phyloP scores from a whole-genome alignment of 768 basidiomycete genomes.

The Termitomyces sp. region DNA sequence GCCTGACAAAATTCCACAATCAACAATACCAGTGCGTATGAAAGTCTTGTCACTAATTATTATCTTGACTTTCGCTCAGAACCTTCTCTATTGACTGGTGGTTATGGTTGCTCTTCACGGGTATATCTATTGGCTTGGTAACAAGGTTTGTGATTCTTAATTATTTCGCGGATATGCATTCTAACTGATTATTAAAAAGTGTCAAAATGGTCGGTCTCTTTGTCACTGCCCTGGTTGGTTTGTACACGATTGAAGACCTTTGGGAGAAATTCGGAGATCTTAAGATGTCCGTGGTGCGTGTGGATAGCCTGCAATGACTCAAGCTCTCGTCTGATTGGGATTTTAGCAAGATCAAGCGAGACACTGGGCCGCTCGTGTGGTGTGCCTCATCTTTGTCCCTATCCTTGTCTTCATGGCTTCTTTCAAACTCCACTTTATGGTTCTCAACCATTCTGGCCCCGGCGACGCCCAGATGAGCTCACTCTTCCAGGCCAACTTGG shows the following conservation, averaged over 20 bases:
- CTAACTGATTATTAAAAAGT: conserved; percentile 30
- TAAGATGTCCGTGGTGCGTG: conserved; percentile 79
- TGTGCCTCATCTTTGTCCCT: conserved; percentile 85
- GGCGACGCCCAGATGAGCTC: conserved; percentile 99
- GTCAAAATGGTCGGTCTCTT: conserved; percentile 97
- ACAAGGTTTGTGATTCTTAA: conserved; percentile 57
- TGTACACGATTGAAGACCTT: conserved; percentile 96
- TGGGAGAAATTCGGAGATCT: conserved; percentile 99
- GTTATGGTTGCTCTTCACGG: conserved; percentile 90
- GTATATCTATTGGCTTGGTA: conserved; percentile 93
- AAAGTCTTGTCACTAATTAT: neutral
- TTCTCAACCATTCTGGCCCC: conserved; percentile 90
- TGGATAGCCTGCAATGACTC: neutral
- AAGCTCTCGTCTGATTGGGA: neutral
- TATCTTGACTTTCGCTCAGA: conserved; percentile 31
- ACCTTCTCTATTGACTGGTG: conserved; percentile 98
- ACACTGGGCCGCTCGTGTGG: conserved; percentile 86
- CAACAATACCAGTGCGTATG: conserved; percentile 82
- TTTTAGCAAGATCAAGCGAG: conserved; percentile 74
- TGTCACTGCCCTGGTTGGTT: conserved; percentile 88
- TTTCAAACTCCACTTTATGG: conserved; percentile 95
- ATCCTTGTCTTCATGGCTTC: conserved; percentile 88
- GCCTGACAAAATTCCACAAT: conserved; percentile 94
- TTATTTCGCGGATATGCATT: neutral
- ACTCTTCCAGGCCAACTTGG: conserved; percentile 93